Percentiles rank a stretch among this genome's conserved stretches.
These are phyloP conservation scores for Dryadomyces quercivorus DNA, from an alignment of 2,329 filamentous ascomycete species.

Conservation along the genomic window DNA sequence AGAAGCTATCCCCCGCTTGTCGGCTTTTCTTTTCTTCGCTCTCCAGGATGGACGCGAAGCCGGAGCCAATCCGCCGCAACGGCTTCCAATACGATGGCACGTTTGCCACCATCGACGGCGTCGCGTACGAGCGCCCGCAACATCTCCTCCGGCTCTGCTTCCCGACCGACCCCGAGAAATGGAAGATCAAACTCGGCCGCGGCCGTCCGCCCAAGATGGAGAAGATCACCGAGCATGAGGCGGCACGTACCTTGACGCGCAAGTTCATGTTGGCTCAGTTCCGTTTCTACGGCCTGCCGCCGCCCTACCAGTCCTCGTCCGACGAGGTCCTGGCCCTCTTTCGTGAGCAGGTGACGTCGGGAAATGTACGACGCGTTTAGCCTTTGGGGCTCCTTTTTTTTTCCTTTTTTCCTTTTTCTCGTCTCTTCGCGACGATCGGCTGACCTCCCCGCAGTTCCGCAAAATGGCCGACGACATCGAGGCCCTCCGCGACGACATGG, in stretches of 20 bases:
- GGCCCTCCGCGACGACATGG: conserved; percentile 11
- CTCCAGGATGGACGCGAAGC: conserved; percentile 5
- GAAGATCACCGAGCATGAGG: conserved; percentile 13
- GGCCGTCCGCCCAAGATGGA: conserved; percentile 14
- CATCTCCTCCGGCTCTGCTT: conserved; percentile 13
- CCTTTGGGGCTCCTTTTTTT: background rate
- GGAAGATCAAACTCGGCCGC: conserved; percentile 14
- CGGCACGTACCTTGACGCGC: conserved; percentile 10
- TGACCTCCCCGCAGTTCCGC: conserved; percentile 7
- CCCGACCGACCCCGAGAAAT: conserved; percentile 12
- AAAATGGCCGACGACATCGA: conserved; percentile 12
- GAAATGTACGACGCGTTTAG: conserved; percentile 6
- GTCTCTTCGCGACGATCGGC: background rate
- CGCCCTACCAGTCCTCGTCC: conserved; percentile 13
- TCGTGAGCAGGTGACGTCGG: conserved; percentile 10
- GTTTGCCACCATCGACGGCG: conserved; percentile 13
- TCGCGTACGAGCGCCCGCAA: conserved; percentile 13
- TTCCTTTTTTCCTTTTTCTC: background rate
- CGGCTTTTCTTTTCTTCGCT: background rate
- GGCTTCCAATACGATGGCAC: conserved; percentile 20
- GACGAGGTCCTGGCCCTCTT: conserved; percentile 11
- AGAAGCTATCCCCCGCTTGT: background rate
- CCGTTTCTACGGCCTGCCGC: conserved; percentile 14
- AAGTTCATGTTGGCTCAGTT: conserved; percentile 14
- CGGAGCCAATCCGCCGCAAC: conserved; percentile 15